These are phyloP conservation scores for Polymyxa betae DNA, from an alignment of 208 protist genomes.

Conservation along the genomic window DNA sequence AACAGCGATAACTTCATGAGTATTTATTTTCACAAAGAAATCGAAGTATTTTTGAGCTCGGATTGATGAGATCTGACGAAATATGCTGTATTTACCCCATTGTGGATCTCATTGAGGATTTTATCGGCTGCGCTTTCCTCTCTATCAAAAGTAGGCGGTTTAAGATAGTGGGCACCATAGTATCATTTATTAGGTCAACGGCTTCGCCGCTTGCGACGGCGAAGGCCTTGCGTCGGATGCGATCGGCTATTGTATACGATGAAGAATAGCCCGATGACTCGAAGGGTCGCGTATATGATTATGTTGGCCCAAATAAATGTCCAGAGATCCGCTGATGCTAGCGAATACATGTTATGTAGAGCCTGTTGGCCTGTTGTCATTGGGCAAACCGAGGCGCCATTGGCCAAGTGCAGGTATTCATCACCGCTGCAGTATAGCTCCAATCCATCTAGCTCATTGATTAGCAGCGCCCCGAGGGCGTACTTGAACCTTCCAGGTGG, in stretches of 20 bases:
- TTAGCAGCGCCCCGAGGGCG: background rate
- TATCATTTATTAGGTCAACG: too few relatives aligned
- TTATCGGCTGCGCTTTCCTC: too few relatives aligned
- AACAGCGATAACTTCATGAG: too few relatives aligned
- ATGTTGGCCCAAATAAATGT: background rate
- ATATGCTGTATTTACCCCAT: too few relatives aligned
- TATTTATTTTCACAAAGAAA: too few relatives aligned
- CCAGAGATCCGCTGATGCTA: background rate
- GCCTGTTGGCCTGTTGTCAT: background rate
- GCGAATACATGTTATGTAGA: background rate
- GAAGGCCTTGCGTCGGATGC: too few relatives aligned
- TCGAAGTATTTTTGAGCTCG: too few relatives aligned
- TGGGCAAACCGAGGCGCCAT: background rate
- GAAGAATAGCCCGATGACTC: background rate
- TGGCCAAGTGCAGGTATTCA: background rate
- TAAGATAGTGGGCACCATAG: too few relatives aligned
- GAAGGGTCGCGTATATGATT: background rate
- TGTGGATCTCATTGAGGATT: too few relatives aligned
- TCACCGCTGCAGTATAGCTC: background rate
- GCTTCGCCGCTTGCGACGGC: too few relatives aligned
- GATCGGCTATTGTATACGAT: background rate
- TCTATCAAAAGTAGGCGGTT: too few relatives aligned
- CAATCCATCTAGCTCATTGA: constrained; percentile 12
- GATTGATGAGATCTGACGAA: too few relatives aligned
- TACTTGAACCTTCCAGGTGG: background rate